Base-by-base conservation (phyloP, 768 basidiomycete genomes). In the Termitomyces sp. region DNA sequence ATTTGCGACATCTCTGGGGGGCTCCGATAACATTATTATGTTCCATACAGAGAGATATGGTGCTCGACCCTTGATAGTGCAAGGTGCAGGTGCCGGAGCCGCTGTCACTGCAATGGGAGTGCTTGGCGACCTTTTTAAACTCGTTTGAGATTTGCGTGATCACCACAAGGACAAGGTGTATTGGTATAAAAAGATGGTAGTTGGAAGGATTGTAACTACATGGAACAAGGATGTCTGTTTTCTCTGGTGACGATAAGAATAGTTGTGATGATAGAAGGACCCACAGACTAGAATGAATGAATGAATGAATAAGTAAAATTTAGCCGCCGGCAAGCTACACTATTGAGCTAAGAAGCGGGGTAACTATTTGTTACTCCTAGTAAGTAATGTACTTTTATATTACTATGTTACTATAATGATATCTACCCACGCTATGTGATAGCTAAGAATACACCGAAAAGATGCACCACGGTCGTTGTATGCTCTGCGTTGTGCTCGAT, bases 71-170 rank as follows among this genome's bases (percentile, higher is more conserved):
- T 76, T 99, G 56, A 92, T 98, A 59, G 81, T 99, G 34, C 96
- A 98, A 67, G 97, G 97, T 50, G 88, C 95, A 0, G 97, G 97
- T 3, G 97, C 97, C 0, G 97, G 97, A n/a, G 94, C 94, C 1
- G 94, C 90, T 26, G 96, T 98, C 14, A 99, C 97, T 32, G 97
- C 97, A 0, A 98, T 98, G 93, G 97, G 97, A 8, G 94, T 98
- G 16, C 79, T 96, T 62, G 86, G 90, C 47, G 96, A 98, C 68
- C 72, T 95, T 53, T 71, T 98, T 68, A 90, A 82, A 67, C 65
- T 83, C 31, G 68, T 67, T 1, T 80, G 64, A 65, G 16, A 8
- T 50, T 24, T 18, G 14, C 4, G 51, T 26, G 6, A 20, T 26
- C 41, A 37, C 20, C 26, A 12, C 22, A n/a, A 47, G 4, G n/a